Base-by-base conservation (phyloP, 768 basidiomycete genomes). In the Gyrodon lividus region DNA sequence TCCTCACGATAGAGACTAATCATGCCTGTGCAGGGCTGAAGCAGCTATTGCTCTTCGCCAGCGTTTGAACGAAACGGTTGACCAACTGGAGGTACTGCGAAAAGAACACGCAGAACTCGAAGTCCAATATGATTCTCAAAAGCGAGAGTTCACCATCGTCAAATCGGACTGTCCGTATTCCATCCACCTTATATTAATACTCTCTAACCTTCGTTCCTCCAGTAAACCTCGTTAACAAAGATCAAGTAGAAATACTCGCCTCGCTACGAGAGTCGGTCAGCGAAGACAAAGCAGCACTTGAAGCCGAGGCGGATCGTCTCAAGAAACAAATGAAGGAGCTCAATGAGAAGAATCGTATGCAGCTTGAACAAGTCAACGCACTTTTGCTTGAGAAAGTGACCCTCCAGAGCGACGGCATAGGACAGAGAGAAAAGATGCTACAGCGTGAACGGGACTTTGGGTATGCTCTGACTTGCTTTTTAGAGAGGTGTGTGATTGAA, bases 211-310 rank as follows among this genome's bases (percentile, higher is more conserved):
- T 24, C 17, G 23, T 34, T 58, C 41, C 33, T 30, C 12, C 61
- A 96, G 94, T 98, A 62, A 89, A 82, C 40, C 78, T 98, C 39
- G 87, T 98, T 40, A 89, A 93, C 74, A 92, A 91, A 66, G 93
- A 97, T 64, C 92, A 98, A 66, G 74, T 94, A 19, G 94, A 95
- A 46, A 92, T 95, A 51, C 83, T 98, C 28, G 79, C 85, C 2
- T 84, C 84, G 6, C 73, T 97, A 23, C 85, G 95, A 37, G 91
- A 92, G 52, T 92, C 89, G 2, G 89, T 96, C 38, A 87, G 86
- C 63, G 86, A 89, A 64, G 95, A 98, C 69, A 93, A 93, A 68
- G 77, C 77, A 12, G 80, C 74, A 13, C 77, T 95, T 9, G 89
- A 89, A 62, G 73, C 72, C 2, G 89, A 95, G 48, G 68, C 89